Conservation (phyloP, 1,139 yeast species). For the Debaryomycetaceae sp. region DNA sequence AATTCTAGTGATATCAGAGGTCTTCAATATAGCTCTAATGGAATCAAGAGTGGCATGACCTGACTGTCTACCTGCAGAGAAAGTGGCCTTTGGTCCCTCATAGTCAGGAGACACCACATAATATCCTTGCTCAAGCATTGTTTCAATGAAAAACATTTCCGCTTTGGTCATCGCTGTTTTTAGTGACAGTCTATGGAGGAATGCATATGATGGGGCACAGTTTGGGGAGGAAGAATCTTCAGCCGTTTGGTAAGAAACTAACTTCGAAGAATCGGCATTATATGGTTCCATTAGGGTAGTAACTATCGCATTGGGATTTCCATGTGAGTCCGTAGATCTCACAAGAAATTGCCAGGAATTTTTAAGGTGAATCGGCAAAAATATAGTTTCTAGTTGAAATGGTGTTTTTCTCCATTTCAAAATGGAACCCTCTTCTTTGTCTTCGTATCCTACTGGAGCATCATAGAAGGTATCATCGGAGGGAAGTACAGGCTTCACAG, state of each 20-base stretch:
- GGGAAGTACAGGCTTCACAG: too few relatives aligned
- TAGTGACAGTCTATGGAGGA: conserved; percentile 18
- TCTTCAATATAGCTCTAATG: conserved; percentile 25
- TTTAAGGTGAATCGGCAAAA: conserved; percentile 12
- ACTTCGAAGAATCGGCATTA: conserved; percentile 24
- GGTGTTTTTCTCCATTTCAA: conserved; percentile 17
- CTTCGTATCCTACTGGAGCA: conserved; percentile 20
- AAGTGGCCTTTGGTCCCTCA: conserved; percentile 28
- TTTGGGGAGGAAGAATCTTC: conserved; percentile 26
- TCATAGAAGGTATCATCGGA: conserved; percentile 20
- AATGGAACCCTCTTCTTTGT: conserved; percentile 16
- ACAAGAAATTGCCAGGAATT: conserved; percentile 31
- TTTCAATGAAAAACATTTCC: conserved; percentile 26
- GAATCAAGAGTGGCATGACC: conserved; percentile 32
- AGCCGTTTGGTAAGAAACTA: conserved; percentile 33
- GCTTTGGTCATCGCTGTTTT: conserved; percentile 14
- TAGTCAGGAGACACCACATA: conserved; percentile 34
- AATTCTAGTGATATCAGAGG: conserved; percentile 26
- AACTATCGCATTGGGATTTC: conserved; percentile 27
- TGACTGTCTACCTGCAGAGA: conserved; percentile 28
- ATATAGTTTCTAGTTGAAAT: too few relatives aligned
- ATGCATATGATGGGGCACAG: conserved; percentile 33
- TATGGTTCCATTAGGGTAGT: conserved; percentile 31
- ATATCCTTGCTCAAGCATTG: conserved; percentile 28
- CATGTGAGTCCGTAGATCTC: conserved; percentile 31